Evolutionary conservation across 345 rosid genomes (phyloP).

Genomic region (Aegle marmelos): DNA sequence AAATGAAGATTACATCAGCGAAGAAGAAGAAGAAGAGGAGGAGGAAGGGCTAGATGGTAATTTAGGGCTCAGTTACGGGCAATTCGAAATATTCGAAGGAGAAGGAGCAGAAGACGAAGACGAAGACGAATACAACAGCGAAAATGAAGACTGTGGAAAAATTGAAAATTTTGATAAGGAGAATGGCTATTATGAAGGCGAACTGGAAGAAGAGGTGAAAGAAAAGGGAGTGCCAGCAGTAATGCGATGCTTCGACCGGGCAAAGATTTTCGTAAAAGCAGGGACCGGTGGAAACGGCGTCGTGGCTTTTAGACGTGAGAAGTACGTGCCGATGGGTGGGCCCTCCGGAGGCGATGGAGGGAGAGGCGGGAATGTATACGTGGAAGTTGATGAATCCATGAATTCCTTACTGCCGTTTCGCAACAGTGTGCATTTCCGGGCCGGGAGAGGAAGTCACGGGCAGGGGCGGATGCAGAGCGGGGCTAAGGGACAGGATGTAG

Average conservation of each 20-base stretch:
- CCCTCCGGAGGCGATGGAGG: conserved; percentile 98
- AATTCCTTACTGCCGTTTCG: conserved; percentile 82
- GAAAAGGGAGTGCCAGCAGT: conserved; percentile 94
- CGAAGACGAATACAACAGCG: conserved; percentile 28
- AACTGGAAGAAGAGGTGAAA: conserved; percentile 35
- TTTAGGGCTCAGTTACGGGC: conserved; percentile 32
- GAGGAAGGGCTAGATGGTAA: conserved; percentile 23
- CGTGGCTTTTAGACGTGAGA: conserved; percentile 84
- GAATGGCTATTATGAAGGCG: conserved; percentile 13
- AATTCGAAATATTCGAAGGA: conserved; percentile 46
- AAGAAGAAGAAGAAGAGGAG: conserved; percentile 14
- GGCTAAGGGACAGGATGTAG: conserved; percentile 74
- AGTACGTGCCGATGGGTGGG: conserved; percentile 82
- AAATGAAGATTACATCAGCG: conserved; percentile 15
- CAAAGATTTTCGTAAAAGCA: conserved; percentile 74
- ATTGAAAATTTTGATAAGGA: conserved; percentile 24
- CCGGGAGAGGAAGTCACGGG: conserved; percentile 77
- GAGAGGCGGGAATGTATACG: conserved; percentile 81
- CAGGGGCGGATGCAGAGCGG: conserved; percentile 73
- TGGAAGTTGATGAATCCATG: conserved; percentile 80
- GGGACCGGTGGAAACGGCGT: conserved; percentile 95
- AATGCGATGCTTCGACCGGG: conserved; percentile 88
- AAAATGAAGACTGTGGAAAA: conserved; percentile 30
- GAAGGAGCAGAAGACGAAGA: conserved; percentile 38
- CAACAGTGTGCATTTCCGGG: conserved; percentile 79